Evolutionary conservation across 2,329 filamentous ascomycete genomes (phyloP).

Genomic region (Botrytis cinerea): DNA sequence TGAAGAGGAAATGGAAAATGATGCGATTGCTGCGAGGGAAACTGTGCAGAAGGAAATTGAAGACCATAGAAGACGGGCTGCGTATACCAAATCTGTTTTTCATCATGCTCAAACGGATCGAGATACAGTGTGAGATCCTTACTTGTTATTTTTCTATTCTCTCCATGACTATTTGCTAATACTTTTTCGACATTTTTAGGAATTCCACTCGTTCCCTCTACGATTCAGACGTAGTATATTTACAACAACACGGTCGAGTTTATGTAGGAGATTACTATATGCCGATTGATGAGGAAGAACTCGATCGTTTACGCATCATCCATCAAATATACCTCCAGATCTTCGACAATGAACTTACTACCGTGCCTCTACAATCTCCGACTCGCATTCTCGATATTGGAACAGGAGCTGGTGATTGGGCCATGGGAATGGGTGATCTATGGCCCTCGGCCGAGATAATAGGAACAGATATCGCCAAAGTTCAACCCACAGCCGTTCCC

Average conservation of each 20-base stretch:
- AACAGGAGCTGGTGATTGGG: constrained; percentile 66
- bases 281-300: constrained; percentile 41
- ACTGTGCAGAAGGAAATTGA: constrained; percentile 12
- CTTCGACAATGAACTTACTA: constrained; percentile 37
- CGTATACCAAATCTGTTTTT: constrained; percentile 25
- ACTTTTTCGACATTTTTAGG: constrained; percentile 24
- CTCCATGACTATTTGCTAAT: background rate
- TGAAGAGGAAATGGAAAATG: constrained; percentile 5
- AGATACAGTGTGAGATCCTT: constrained; percentile 26
- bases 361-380: constrained; percentile 45
- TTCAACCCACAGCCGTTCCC: constrained; percentile 60
- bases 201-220: constrained; percentile 41
- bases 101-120: constrained; percentile 22
- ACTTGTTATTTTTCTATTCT: background rate
- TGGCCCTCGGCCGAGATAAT: constrained; percentile 53
- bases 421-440: constrained; percentile 59
- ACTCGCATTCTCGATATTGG: constrained; percentile 48
- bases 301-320: constrained; percentile 37
- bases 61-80: background rate
- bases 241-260: constrained; percentile 52
- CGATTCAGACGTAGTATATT: constrained; percentile 37
- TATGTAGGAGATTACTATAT: constrained; percentile 51
- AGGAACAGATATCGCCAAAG: constrained; percentile 61
- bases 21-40: constrained; percentile 10
- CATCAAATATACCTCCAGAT: constrained; percentile 37